These are phyloP conservation scores for Talaromyces rugulosus DNA, from an alignment of 2,329 filamentous ascomycete species.

Conservation along the genomic window DNA sequence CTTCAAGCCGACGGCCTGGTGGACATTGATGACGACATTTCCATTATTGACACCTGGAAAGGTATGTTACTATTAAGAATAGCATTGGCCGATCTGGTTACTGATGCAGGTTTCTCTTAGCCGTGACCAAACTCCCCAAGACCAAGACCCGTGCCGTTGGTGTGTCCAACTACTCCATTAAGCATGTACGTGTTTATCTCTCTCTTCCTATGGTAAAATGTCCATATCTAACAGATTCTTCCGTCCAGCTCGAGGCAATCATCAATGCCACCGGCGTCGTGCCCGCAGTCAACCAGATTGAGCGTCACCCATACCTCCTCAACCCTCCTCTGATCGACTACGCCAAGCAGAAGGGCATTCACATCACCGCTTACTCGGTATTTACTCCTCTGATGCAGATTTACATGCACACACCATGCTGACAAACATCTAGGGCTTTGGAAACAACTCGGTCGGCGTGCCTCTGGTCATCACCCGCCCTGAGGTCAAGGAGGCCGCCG, in stretches of 20 bases:
- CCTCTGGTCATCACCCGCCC: constrained; percentile 62
- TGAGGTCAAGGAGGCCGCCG: constrained; percentile 60
- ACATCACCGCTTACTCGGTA: constrained; percentile 61
- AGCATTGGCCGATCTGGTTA: not conserved
- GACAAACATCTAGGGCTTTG: constrained; percentile 43
- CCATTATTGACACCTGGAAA: constrained; percentile 41
- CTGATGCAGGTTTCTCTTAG: constrained; percentile 16
- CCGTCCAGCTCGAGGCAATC: constrained; percentile 47
- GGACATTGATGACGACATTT: constrained; percentile 42
- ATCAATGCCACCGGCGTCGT: constrained; percentile 53
- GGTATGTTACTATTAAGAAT: constrained; percentile 17
- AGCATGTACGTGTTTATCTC: constrained; percentile 24
- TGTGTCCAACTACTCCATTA: constrained; percentile 39
- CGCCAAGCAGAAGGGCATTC: constrained; percentile 55
- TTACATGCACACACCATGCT: not conserved
- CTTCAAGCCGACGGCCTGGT: constrained; percentile 34
- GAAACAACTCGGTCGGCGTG: constrained; percentile 56
- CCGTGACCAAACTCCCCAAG: constrained; percentile 41
- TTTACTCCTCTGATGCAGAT: constrained; percentile 1
- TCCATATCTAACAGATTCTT: constrained; percentile 9
- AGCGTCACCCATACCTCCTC: constrained; percentile 65
- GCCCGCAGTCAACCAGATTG: constrained; percentile 65
- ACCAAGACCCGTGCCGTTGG: constrained; percentile 39
- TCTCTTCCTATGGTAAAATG: not conserved
- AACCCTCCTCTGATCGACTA: constrained; percentile 55